Evolutionary conservation across 495 filamentous ascomycete species (phyloP).

Genomic region (Oidiodendron maius): DNA sequence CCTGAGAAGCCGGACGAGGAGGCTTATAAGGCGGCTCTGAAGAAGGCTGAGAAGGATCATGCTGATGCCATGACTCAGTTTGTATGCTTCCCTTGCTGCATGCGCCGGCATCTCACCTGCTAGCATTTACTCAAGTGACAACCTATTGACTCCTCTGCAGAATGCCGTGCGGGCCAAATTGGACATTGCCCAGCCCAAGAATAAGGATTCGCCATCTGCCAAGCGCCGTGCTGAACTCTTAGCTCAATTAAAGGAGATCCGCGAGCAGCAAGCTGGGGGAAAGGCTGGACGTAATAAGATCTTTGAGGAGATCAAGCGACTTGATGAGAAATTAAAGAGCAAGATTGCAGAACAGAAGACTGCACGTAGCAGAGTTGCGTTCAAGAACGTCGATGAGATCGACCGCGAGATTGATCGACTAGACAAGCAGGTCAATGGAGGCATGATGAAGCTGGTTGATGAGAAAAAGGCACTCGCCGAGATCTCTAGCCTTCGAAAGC

Average conservation of each 20-base stretch:
- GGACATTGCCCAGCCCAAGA: constrained; percentile 59
- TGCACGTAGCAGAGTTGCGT: constrained; percentile 66
- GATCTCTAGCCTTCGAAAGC: constrained; percentile 74
- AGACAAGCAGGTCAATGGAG: constrained; percentile 77
- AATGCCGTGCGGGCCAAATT: constrained; percentile 80
- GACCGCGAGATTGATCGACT: constrained; percentile 74
- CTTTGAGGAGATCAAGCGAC: constrained; percentile 77
- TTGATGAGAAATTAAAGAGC: constrained; percentile 64
- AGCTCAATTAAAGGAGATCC: constrained; percentile 63
- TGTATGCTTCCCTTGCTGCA: constrained; percentile 49
- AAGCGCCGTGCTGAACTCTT: constrained; percentile 81
- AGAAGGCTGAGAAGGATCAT: constrained; percentile 78
- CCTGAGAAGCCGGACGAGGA: constrained; percentile 69
- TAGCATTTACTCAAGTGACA: neutral
- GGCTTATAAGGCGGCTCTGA: constrained; percentile 63
- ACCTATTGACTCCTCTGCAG: constrained; percentile 38
- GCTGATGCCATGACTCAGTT: constrained; percentile 63
- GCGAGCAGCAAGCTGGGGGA: constrained; percentile 73
- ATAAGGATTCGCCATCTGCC: constrained; percentile 57
- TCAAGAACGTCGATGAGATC: constrained; percentile 82
- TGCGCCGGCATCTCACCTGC: neutral
- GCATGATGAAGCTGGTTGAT: constrained; percentile 88
- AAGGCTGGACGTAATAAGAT: constrained; percentile 70
- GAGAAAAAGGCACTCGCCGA: constrained; percentile 90
- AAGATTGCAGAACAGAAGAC: constrained; percentile 74